Base-by-base conservation (phyloP, 139 green algal genomes). In the Closterium sp. region DNA sequence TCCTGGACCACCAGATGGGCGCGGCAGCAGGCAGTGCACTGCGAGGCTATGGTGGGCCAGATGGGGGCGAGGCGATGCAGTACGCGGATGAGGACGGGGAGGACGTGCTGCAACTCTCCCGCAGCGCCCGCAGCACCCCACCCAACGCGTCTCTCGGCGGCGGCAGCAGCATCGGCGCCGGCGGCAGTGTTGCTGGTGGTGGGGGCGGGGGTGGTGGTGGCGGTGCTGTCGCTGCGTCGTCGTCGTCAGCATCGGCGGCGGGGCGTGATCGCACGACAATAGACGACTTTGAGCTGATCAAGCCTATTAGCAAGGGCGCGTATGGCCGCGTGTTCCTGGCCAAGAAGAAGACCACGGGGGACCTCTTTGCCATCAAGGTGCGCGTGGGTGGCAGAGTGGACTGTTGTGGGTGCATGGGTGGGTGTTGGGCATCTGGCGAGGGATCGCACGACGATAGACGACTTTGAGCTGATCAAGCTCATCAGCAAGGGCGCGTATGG, bases 401-500 rank as follows among this genome's bases (percentile, higher is more conserved):
- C n/a, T n/a, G n/a, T n/a, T n/a, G 5, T 45, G 38, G 38, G 38
- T 45, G 38, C 38, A 45, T 45, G 38, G 38, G 0, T 50, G 38
- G 38, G 38, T n/a, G n/a, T n/a, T n/a, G n/a, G n/a, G n/a, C n/a
- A n/a, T n/a, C n/a, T n/a, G n/a, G n/a, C n/a, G n/a, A n/a, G n/a
- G n/a, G n/a, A n/a, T n/a, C n/a, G n/a, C n/a, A n/a, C n/a, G n/a
- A 92, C 86, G 29, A 95, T 95, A 9, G 94, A 98, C 31, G 98
- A 99, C 91, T 99, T 99, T 96, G 96, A 98, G 70, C 97, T 99
- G 90, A 95, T 99, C 70, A 98, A 99, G 94, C 98, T 97, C 89
- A 99, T 99, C 89, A 93, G 95, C 94, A 93, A 96, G 0, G 98
- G 98, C 17, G 98, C 98, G 1, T 99, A 98, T 95, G 98, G 98